Conservation (phyloP, 176 grass and related monocot species). For the Elaeis guineensis region DNA sequence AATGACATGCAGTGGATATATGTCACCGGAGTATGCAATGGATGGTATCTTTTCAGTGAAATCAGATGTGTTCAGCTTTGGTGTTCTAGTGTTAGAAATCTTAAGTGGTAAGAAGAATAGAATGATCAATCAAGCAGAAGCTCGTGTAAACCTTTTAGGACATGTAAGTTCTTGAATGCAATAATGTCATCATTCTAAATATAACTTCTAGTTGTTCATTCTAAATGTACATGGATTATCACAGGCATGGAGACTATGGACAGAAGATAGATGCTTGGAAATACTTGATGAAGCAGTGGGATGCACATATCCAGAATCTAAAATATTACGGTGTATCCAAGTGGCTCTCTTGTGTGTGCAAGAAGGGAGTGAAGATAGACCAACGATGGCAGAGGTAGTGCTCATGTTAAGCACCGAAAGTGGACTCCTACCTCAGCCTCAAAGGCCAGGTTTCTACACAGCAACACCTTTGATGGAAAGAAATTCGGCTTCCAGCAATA, state of each 20-base stretch:
- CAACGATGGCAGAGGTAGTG: not conserved
- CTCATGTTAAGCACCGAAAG: not conserved
- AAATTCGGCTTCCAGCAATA: too few species aligned
- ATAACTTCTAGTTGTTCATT: too few species aligned
- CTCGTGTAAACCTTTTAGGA: not conserved
- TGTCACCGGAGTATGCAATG: slow-evolving; percentile 4
- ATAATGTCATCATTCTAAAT: not conserved
- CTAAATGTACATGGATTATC: not conserved
- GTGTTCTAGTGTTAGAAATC: not conserved
- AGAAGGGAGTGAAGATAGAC: not conserved
- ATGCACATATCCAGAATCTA: not conserved
- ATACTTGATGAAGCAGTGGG: not conserved
- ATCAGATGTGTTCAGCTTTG: slow-evolving; percentile 8
- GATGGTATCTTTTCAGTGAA: slow-evolving; percentile 2
- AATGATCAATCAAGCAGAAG: not conserved
- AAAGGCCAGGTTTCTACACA: not conserved
- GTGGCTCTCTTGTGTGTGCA: slow-evolving; percentile 5
- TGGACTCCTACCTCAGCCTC: not conserved
- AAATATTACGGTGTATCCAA: not conserved
- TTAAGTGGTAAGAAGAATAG: slow-evolving; percentile 1
- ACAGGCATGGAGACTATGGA: not conserved
- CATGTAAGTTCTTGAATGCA: not conserved
- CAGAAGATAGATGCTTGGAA: not conserved
- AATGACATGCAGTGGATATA: not conserved
- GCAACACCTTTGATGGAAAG: too few species aligned